A percentile compares a stretch with the other conserved stretches of the same genome.
Evolutionary conservation across 768 basidiomycete genomes (phyloP).

Genomic region (Amanita polypyramis): DNA sequence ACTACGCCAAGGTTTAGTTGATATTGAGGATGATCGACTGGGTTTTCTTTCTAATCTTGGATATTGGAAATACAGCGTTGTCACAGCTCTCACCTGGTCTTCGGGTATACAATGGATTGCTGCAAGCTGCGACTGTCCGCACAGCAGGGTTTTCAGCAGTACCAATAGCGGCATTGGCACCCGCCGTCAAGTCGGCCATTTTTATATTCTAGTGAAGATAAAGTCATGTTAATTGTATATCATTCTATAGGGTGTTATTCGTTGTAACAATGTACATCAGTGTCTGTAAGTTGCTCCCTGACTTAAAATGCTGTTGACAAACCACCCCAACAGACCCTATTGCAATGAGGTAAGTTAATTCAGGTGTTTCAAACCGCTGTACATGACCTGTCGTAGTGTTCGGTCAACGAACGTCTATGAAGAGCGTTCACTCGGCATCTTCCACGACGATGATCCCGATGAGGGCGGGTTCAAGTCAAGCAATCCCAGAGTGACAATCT

Average conservation of each 20-base stretch:
- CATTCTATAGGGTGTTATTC: slow-evolving; percentile 57
- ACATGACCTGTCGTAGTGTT: slow-evolving; percentile 38
- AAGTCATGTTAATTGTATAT: slow-evolving; percentile 1
- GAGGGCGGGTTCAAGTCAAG: slow-evolving; percentile 33
- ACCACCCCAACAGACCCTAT: slow-evolving; percentile 45
- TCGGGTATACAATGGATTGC: slow-evolving; percentile 60
- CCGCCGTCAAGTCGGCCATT: slow-evolving; percentile 70
- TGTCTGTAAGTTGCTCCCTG: slow-evolving; percentile 44
- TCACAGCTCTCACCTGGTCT: slow-evolving; percentile 58
- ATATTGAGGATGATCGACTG: slow-evolving; percentile 69
- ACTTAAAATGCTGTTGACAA: not conserved
- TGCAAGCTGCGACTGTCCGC: slow-evolving; percentile 77
- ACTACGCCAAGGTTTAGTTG: not conserved
- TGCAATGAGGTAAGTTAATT: slow-evolving; percentile 53
- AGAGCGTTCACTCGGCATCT: slow-evolving; percentile 82
- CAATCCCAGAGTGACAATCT: slow-evolving; percentile 48
- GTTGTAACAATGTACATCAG: slow-evolving; percentile 93
- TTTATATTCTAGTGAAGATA: not conserved
- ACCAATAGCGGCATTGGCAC: slow-evolving; percentile 60
- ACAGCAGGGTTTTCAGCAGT: slow-evolving; percentile 85
- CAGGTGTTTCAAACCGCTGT: not conserved
- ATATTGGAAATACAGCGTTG: slow-evolving; percentile 70
- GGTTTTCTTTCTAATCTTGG: slow-evolving; percentile 82
- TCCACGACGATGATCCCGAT: slow-evolving; percentile 40
- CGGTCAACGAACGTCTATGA: slow-evolving; percentile 94